These are phyloP conservation scores for Suillus decipiens DNA, from an alignment of 768 basidiomycete species.

Conservation along the genomic window DNA sequence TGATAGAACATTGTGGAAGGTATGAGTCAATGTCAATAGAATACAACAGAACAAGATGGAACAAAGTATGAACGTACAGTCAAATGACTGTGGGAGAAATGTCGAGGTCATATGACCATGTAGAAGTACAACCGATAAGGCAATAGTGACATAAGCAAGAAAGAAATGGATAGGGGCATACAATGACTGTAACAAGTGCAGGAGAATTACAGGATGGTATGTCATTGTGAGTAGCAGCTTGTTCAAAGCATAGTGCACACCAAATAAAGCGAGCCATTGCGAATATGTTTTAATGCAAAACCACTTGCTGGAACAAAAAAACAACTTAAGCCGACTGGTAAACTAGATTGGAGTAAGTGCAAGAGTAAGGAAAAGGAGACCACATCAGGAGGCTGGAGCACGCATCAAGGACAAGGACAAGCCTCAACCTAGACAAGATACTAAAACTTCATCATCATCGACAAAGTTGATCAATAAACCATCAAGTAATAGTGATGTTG, in stretches of 20 bases:
- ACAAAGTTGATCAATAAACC: background rate
- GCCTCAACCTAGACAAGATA: background rate
- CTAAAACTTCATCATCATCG: background rate
- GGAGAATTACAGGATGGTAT: constrained; percentile 20
- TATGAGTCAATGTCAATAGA: too few relatives aligned
- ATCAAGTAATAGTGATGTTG: background rate
- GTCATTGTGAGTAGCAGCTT: constrained; percentile 22
- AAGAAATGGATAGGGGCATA: too few relatives aligned
- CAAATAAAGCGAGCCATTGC: constrained; percentile 18
- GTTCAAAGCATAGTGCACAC: constrained; percentile 20
- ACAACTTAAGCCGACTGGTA: constrained; percentile 44
- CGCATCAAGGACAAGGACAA: background rate
- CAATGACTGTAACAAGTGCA: too few relatives aligned
- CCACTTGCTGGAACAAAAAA: constrained; percentile 22
- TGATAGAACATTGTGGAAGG: too few relatives aligned
- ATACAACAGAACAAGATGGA: too few relatives aligned
- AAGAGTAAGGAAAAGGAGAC: constrained; percentile 42
- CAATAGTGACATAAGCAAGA: too few relatives aligned
- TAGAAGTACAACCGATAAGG: too few relatives aligned
- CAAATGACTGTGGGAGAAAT: too few relatives aligned
- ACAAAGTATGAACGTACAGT: too few relatives aligned
- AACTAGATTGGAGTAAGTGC: constrained; percentile 64
- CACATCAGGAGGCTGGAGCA: background rate
- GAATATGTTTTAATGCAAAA: constrained; percentile 17
- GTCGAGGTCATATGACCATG: too few relatives aligned